These are phyloP conservation scores for Pyracantha coccinea DNA, from an alignment of 331 rosid genomes.

Conservation along the genomic window DNA sequence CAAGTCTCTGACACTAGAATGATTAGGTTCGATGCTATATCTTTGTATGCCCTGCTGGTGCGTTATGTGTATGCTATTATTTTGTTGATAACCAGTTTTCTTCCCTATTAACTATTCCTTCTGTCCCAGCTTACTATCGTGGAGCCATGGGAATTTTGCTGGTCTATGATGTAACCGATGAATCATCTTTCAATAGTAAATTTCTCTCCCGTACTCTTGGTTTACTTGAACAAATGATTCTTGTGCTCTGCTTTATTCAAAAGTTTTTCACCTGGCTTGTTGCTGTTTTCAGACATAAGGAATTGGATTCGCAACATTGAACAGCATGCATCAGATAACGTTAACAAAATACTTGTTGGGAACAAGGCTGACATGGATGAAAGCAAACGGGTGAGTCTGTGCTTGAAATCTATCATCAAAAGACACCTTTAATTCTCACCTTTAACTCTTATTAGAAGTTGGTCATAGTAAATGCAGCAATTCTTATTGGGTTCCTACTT, in stretches of 20 bases:
- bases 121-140: constrained; percentile 73
- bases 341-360: constrained; percentile 89
- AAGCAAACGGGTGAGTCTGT: constrained; percentile 75
- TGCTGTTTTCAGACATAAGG: constrained; percentile 65
- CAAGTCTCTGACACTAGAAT: no score
- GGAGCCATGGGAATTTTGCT: constrained; percentile 97
- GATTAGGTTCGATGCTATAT: no score
- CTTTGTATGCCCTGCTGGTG: not conserved
- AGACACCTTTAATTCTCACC: not conserved
- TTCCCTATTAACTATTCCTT: not conserved
- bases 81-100: not conserved
- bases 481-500: not conserved
- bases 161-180: constrained; percentile 92
- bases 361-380: constrained; percentile 98
- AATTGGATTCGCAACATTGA: constrained; percentile 96
- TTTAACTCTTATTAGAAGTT: not conserved
- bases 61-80: not conserved
- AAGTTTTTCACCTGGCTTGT: not conserved
- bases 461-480: not conserved
- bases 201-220: not conserved
- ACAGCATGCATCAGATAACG: constrained; percentile 94
- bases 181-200: constrained; percentile 92
- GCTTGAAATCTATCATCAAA: not conserved
- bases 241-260: not conserved
- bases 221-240: not conserved